These are phyloP conservation scores for Cutaneotrichosporon daszewskae DNA, from an alignment of 1,284 basidiomycete species.

Conservation along the genomic window DNA sequence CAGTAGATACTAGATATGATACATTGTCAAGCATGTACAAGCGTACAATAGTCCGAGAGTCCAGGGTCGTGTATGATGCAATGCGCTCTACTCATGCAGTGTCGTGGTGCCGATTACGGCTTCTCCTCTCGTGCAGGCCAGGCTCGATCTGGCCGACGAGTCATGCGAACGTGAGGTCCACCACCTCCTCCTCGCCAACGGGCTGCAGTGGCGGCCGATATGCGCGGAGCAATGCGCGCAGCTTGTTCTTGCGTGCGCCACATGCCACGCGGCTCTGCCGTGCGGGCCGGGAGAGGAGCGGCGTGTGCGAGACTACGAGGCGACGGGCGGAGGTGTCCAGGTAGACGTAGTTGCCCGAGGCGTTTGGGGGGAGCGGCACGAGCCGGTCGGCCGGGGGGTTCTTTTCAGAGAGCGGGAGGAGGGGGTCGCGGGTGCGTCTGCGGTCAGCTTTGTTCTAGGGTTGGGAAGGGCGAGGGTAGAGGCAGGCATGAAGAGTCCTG, in stretches of 20 bases:
- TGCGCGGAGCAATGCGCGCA: neutral
- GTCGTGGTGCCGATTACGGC: no score
- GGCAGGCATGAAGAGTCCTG: no score
- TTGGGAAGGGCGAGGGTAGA: no score
- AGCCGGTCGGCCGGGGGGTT: neutral
- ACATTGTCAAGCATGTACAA: no score
- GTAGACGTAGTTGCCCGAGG: constrained; percentile 8
- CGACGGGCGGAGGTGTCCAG: constrained; percentile 8
- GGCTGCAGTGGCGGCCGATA: constrained; percentile 7
- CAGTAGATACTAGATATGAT: no score
- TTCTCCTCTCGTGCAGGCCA: no score
- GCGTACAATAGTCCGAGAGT: no score
- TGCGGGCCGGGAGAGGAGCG: neutral
- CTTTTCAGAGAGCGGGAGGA: neutral
- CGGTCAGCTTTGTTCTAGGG: no score
- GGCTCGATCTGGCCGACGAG: no score
- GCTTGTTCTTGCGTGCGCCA: neutral
- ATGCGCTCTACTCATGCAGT: no score
- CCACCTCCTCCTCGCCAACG: constrained; percentile 6
- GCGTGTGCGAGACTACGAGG: constrained; percentile 7
- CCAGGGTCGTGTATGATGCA: no score
- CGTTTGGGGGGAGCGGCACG: constrained; percentile 3
- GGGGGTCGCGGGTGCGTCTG: no score
- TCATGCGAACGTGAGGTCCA: neutral
- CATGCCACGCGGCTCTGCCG: neutral